A percentile compares a stretch with the other conserved stretches of the same genome.
Conservation (phyloP, 176 grass and related monocot species). For the Lolium multiflorum region DNA sequence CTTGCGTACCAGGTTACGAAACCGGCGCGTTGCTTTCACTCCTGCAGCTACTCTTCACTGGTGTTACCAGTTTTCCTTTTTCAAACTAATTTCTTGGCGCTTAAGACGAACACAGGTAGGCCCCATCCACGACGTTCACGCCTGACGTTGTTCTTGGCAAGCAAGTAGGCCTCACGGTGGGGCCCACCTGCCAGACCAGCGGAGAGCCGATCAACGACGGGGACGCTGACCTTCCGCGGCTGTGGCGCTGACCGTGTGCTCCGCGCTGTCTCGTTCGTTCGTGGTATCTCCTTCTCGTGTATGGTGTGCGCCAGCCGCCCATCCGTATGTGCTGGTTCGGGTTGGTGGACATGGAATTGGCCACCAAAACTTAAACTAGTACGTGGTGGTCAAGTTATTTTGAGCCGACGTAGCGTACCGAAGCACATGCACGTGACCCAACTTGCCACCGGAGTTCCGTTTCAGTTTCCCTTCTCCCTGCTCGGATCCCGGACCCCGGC, state of each 20-base stretch:
- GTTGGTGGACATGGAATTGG: constrained; percentile 15
- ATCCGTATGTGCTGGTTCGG: too few relatives aligned
- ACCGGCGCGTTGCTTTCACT: constrained; percentile 13
- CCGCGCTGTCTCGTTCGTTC: neutral
- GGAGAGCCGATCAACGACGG: too few relatives aligned
- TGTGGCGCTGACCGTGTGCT: neutral
- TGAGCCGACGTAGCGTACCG: neutral
- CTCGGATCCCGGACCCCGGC: neutral
- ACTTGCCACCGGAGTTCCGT: neutral
- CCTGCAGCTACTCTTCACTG: neutral
- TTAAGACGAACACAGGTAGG: neutral
- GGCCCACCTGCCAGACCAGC: neutral
- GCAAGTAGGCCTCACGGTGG: neutral
- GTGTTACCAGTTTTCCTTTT: neutral
- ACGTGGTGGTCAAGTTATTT: constrained; percentile 15
- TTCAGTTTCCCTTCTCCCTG: neutral
- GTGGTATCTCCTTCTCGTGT: too few relatives aligned
- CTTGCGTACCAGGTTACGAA: constrained; percentile 12
- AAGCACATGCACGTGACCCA: neutral
- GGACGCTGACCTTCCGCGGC: neutral
- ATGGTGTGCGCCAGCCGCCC: neutral
- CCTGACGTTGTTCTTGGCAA: neutral
- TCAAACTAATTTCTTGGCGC: constrained; percentile 24
- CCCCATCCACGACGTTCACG: neutral
- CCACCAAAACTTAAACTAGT: neutral